Conservation (phyloP, 129 eudicot species). For the sunflower (Helianthus annuus) region HanXRQr2.0-SUNRISE NC_035435.2:86283156-86283655, state of each 20-base stretch:
- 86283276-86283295: constrained; percentile 6
- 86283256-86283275: not conserved
- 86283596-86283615: constrained; percentile 31
- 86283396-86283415: constrained; percentile 13
- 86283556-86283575: constrained; percentile 2
- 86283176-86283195: too few species aligned
- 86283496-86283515: constrained; percentile 18
- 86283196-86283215: too few species aligned
- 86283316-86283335: constrained; percentile 35
- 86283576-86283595: constrained; percentile 26
- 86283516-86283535: constrained; percentile 31
- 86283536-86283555: constrained; percentile 29
- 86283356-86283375: constrained; percentile 38
- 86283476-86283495: constrained; percentile 28
- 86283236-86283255: too few species aligned
- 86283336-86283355: not conserved
- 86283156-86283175: too few species aligned
- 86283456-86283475: constrained; percentile 31
- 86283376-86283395: constrained; percentile 28
- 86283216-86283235: too few species aligned
- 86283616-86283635: constrained; percentile 13
- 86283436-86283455: constrained; percentile 37
- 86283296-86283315: constrained; percentile 31
- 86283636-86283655: constrained; percentile 30
- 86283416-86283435: constrained; percentile 6